A percentile compares a stretch with the other conserved stretches of the same genome.
These are phyloP conservation scores for Flaveria floridana DNA, from an alignment of 140 eudicot species.

Conservation along the genomic window DNA sequence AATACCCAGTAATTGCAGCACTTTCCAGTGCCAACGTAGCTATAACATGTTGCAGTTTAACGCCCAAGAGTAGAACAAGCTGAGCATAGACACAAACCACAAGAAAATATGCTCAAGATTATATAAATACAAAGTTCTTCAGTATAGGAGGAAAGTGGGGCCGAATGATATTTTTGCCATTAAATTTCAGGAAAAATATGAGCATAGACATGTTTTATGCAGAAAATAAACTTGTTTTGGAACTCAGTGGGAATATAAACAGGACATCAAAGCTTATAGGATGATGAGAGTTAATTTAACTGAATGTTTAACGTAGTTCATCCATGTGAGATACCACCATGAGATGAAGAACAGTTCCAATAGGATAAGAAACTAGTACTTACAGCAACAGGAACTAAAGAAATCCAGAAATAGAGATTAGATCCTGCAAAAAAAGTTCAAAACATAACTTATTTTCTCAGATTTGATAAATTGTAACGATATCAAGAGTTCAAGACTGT, in stretches of 20 bases:
- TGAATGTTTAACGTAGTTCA: background rate
- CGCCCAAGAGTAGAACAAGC: slow-evolving; percentile 89
- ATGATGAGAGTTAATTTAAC: too few relatives aligned
- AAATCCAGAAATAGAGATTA: slow-evolving; percentile 96
- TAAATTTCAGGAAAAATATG: background rate
- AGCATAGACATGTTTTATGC: too few relatives aligned
- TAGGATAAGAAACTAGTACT: slow-evolving; percentile 33
- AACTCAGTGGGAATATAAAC: too few relatives aligned
- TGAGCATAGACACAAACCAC: slow-evolving; percentile 33
- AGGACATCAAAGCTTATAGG: background rate
- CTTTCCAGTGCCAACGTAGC: slow-evolving; percentile 97
- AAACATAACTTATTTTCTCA: background rate
- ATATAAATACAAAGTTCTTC: background rate
- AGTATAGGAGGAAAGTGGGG: background rate
- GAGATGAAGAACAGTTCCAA: background rate
- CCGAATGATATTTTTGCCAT: background rate
- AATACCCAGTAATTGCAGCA: slow-evolving; percentile 67
- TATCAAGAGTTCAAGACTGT: background rate
- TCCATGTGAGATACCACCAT: background rate
- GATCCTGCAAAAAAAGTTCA: slow-evolving; percentile 62
- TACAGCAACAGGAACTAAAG: slow-evolving; percentile 85
- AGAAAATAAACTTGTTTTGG: too few relatives aligned
- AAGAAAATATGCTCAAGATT: background rate
- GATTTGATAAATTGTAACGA: too few relatives aligned
- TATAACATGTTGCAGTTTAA: slow-evolving; percentile 86